Percentiles rank a stretch among this genome's conserved stretches.
These are phyloP conservation scores for Psidium guajava DNA, from an alignment of 345 rosid genomes.

Conservation along the genomic window DNA sequence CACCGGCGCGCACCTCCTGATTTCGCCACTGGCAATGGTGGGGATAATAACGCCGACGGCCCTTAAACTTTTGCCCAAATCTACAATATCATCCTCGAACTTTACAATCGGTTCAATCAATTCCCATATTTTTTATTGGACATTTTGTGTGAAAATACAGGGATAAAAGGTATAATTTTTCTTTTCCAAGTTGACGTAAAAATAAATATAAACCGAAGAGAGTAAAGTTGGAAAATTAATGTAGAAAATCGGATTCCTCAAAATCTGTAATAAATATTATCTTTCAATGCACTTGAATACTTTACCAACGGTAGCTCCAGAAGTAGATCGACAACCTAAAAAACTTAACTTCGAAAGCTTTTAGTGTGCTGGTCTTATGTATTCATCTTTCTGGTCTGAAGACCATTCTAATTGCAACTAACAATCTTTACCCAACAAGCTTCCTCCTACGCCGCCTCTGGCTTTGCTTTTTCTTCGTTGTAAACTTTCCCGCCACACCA, in stretches of 20 bases:
- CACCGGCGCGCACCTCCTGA: not conserved
- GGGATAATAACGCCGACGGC: not conserved
- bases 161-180: not conserved
- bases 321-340: not conserved
- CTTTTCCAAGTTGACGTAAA: not conserved
- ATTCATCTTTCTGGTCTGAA: not conserved
- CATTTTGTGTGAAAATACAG: not conserved
- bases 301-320: not conserved
- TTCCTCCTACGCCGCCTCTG: not conserved
- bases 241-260: not conserved
- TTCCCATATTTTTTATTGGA: not conserved
- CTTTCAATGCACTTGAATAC: not conserved
- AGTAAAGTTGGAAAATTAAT: not conserved
- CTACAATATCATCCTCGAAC: not conserved
- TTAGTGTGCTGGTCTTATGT: not conserved
- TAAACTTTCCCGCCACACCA: not conserved
- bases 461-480: not conserved
- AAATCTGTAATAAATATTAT: not conserved
- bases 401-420: not conserved
- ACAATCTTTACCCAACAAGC: not conserved
- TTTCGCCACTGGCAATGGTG: not conserved
- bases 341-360: not conserved
- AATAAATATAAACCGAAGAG: not conserved
- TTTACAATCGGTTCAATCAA: not conserved
- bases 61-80: not conserved